Conservation (phyloP, 129 eudicot species). For the Erigeron canadensis region DNA sequence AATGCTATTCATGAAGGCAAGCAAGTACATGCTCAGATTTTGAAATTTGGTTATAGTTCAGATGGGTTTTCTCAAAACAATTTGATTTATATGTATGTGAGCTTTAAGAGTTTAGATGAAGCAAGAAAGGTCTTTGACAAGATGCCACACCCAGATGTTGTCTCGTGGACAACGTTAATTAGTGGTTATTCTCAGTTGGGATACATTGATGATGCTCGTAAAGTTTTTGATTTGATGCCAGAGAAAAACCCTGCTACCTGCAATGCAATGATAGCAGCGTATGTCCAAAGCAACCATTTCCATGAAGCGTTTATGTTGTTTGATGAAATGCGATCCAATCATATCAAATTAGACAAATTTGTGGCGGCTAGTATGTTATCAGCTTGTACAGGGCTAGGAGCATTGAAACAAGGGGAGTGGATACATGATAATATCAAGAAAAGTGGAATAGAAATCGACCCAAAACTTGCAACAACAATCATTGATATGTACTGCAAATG, state of each 20-base stretch:
- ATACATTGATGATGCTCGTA: slow-evolving; percentile 43
- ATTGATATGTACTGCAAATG: slow-evolving; percentile 89
- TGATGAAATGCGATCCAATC: slow-evolving; percentile 38
- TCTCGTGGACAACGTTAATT: slow-evolving; percentile 59
- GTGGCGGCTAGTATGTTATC: slow-evolving; percentile 82
- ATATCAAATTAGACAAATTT: slow-evolving; percentile 48
- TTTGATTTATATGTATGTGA: slow-evolving; percentile 61
- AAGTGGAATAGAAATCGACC: slow-evolving; percentile 51
- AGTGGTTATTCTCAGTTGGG: slow-evolving; percentile 55
- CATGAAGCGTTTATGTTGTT: slow-evolving; percentile 53
- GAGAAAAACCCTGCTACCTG: slow-evolving; percentile 46
- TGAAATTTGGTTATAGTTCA: slow-evolving; percentile 43
- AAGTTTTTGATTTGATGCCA: slow-evolving; percentile 47
- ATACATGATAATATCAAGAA: slow-evolving; percentile 54
- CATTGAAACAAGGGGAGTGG: slow-evolving; percentile 75
- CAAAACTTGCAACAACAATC: slow-evolving; percentile 63
- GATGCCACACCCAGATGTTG: slow-evolving; percentile 42
- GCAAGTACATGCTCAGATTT: slow-evolving; percentile 54
- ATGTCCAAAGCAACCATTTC: slow-evolving; percentile 46
- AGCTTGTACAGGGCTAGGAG: slow-evolving; percentile 85
- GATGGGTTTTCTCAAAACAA: slow-evolving; percentile 51
- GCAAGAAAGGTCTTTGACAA: slow-evolving; percentile 51
- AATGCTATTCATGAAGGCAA: slow-evolving; percentile 39
- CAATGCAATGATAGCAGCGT: slow-evolving; percentile 65
- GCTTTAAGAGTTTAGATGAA: slow-evolving; percentile 42